A percentile compares a stretch with the other conserved stretches of the same genome.
Evolutionary conservation across 495 filamentous ascomycete species (phyloP).

Genomic region (Lophiotrema nucula): DNA sequence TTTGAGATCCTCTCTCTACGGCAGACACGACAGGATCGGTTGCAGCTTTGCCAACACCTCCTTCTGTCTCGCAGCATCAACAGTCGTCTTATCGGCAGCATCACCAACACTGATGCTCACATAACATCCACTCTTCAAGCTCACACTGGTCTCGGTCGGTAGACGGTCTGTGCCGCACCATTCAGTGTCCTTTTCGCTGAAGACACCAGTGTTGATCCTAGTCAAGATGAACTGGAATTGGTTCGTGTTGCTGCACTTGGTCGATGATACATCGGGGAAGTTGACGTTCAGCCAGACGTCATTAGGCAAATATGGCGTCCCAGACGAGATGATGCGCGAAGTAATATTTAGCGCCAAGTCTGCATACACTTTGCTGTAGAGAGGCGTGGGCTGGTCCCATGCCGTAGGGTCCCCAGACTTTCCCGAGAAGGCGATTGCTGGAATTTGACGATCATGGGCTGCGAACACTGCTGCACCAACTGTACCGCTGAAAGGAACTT

Average conservation of each 20-base stretch:
- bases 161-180: slow-evolving; percentile 56
- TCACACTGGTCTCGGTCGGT: slow-evolving; percentile 56
- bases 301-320: slow-evolving; percentile 59
- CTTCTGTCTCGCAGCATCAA: slow-evolving; percentile 53
- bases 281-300: slow-evolving; percentile 67
- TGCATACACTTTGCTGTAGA: slow-evolving; percentile 58
- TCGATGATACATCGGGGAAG: slow-evolving; percentile 52
- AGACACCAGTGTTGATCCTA: slow-evolving; percentile 55
- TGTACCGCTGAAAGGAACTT: slow-evolving; percentile 59
- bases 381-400: slow-evolving; percentile 51
- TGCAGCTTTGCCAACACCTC: slow-evolving; percentile 56
- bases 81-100: slow-evolving; percentile 58
- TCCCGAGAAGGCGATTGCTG: slow-evolving; percentile 65
- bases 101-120: slow-evolving; percentile 63
- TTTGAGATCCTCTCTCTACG: too few species aligned
- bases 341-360: slow-evolving; percentile 59
- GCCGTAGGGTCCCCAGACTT: slow-evolving; percentile 49
- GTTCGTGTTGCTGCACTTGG: slow-evolving; percentile 46
- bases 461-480: slow-evolving; percentile 61
- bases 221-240: slow-evolving; percentile 62
- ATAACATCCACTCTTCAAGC: slow-evolving; percentile 53
- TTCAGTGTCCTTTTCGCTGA: slow-evolving; percentile 54
- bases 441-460: slow-evolving; percentile 52
- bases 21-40: slow-evolving; percentile 51
- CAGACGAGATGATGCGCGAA: slow-evolving; percentile 50